A percentile compares a stretch with the other conserved stretches of the same genome.
phyloP scores from a whole-genome alignment of 1,139 yeast genomes.

The Sporopachydermia cereana region DNA sequence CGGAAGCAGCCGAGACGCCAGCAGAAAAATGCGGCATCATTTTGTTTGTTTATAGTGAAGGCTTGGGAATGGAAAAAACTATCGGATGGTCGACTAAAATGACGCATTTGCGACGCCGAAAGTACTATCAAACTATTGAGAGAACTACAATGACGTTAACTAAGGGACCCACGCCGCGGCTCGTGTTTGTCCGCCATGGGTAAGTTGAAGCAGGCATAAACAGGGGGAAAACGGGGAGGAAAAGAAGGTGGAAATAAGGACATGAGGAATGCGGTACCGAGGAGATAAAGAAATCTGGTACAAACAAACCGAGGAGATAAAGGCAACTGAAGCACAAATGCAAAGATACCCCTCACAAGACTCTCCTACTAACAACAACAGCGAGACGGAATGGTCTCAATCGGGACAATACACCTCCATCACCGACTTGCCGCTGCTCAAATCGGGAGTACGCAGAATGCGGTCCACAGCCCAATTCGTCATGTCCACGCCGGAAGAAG shows the following conservation, averaged over 20 bases:
- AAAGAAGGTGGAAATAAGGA: background rate
- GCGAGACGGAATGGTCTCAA: conserved; percentile 93
- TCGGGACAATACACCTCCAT: conserved; percentile 83
- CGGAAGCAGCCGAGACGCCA: no score
- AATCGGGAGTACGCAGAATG: conserved; percentile 69
- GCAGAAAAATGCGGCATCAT: no score
- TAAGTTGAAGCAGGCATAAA: conserved; percentile 18
- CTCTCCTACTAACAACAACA: conserved; percentile 15
- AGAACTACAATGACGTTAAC: conserved; percentile 7
- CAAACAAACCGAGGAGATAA: background rate
- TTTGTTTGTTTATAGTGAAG: no score
- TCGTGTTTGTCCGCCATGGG: conserved; percentile 71
- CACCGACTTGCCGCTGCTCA: conserved; percentile 72
- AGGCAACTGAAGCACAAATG: background rate
- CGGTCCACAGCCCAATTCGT: conserved; percentile 57
- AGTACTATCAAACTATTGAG: no score
- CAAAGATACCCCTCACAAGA: background rate
- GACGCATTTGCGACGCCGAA: no score
- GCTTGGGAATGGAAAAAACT: no score
- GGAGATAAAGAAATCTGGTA: background rate
- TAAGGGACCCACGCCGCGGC: conserved; percentile 48
- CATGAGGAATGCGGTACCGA: background rate
- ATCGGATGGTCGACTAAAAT: no score
- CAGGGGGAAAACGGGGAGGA: background rate
- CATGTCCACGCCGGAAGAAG: conserved; percentile 37